phyloP scores from a whole-genome alignment of 2,329 filamentous ascomycete genomes.

The Myriangium duriaei region DNA sequence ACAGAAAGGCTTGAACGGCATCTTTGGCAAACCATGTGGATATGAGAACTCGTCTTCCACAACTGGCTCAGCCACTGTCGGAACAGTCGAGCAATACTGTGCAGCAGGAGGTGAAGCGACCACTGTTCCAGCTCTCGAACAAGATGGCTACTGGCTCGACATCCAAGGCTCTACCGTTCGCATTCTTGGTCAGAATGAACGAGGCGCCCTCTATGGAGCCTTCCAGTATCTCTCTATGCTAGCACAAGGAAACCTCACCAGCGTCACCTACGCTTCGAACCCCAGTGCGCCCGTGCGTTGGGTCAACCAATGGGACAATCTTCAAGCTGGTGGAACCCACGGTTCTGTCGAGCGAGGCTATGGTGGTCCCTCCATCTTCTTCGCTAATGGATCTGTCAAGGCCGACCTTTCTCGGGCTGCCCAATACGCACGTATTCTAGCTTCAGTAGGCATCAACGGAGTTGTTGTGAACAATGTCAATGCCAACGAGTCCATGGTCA shows the following conservation, averaged over 20 bases:
- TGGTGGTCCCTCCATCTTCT: constrained; percentile 57
- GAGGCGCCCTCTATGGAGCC: constrained; percentile 55
- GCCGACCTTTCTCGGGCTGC: constrained; percentile 47
- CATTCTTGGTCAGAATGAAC: constrained; percentile 53
- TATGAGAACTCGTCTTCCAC: constrained; percentile 19
- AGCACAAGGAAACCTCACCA: constrained; percentile 44
- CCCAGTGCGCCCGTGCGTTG: constrained; percentile 52
- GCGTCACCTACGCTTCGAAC: constrained; percentile 38
- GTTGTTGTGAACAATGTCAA: constrained; percentile 63
- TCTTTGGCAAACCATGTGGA: constrained; percentile 36
- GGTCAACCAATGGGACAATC: constrained; percentile 64
- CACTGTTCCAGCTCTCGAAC: constrained; percentile 31
- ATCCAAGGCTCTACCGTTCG: constrained; percentile 35
- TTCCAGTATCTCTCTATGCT: constrained; percentile 56
- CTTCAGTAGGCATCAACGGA: constrained; percentile 54
- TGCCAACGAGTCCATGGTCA: constrained; percentile 48
- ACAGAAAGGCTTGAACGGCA: constrained; percentile 42
- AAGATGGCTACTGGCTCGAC: constrained; percentile 51
- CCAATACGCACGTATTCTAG: constrained; percentile 53
- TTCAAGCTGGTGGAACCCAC: constrained; percentile 30
- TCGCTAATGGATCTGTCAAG: constrained; percentile 43
- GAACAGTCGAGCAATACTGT: constrained; percentile 35
- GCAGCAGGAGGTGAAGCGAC: constrained; percentile 23
- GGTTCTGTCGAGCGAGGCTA: constrained; percentile 57
- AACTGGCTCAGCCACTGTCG: constrained; percentile 35